Base-by-base conservation (phyloP, 306 rosid genomes). In the Cyamopsis tetragonoloba region DNA sequence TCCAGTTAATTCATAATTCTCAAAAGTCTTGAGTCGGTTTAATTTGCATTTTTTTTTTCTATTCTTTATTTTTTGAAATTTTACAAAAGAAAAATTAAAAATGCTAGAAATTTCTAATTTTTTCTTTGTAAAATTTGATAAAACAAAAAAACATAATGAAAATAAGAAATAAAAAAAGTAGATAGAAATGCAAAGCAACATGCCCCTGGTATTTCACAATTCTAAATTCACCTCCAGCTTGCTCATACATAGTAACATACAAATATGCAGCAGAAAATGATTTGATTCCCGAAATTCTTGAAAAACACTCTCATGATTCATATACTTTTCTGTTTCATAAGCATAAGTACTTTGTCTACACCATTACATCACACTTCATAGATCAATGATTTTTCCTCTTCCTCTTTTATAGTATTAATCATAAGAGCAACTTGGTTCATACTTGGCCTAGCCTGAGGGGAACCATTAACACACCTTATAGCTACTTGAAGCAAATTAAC, bases 401-500 rank as follows among this genome's bases (percentile, higher is more conserved):
- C 98, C 42, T 93, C 96, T 74, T 62, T 84, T 42, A 88, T 78
- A 6, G 84, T 58, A 62, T 79, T 80, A 77, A 89, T 68, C 83
- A 89, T 89, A 49, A 54, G 59, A 68, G 78, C 83, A 74, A 86
- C 91, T 79, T 86, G 91, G 63, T 77, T 73, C 85, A 89, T 87
- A 77, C 81, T 70, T 4, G 96, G 96, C 85, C 96, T 85, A 31
- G 75, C 79, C 73, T 81, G 76, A 2, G 84, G 83, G 34, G 81
- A 78, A 3, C 41, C 62, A 42, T 83, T 64, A 1, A 89, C 91
- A 69, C 96, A 89, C 73, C 86, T 83, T 35, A 87, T 62, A 60
- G 96, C 96, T 47, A 93, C 91, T 20, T 83, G 96, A 51, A 93
- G 92, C 87, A 93, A 43, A 72, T 71, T 87, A 56, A 93, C 82